Evolutionary conservation across 2,329 filamentous ascomycete genomes (phyloP), one percentile per base, ranked within the genome.

Genomic region (Phoma sp.): DNA sequence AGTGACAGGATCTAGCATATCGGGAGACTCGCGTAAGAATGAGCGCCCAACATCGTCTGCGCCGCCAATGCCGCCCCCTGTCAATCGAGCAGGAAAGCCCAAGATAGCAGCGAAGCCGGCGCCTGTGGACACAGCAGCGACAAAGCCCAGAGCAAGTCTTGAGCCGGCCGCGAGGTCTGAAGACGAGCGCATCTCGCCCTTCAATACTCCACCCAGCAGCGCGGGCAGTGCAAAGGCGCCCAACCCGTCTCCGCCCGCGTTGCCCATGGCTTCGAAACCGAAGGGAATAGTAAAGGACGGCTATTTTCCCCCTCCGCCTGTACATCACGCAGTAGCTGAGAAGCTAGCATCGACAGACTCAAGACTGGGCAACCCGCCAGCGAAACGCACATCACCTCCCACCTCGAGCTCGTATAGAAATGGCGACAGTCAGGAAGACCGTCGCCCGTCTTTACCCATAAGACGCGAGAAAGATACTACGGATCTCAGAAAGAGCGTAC

Each of bases 171-270:
- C 57, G 77, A 79, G 67, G 69, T 55, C 59, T 4, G 69, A 72
- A 2, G 79, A 82, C 37, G 78, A 79, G 29, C 76, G 78, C 45
- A 68, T 86, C 0, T 96, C 93, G 1, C 93, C 93, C 0, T 96
- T 97, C 69, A 92, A 82, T 67, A 96, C 91, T 32, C 92, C 92
- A 14, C 91, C 93, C 0, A 87, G 86, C 62, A 93, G 89, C 68
- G 83, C 85, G 4, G 86, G 84, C 51, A 88, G 82, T 38, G 69
- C 69, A 4, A 77, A 75, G 10, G 62, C 56, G 1, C 52, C 52
- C 4, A 61, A 70, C 2, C 40, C 51, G 1, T 68, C 69, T 33
- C 61, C 67, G 2, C 61, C 66, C 36, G 59, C 54, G 4, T 54
- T 66, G 33, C 55, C 66, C n/a, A 55, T 58, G 5, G 64, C 66